Percentiles rank a stretch among this genome's conserved stretches.
Conservation (phyloP, 2,329 filamentous ascomycete genomes). For the Talaromyces islandicus region DNA sequence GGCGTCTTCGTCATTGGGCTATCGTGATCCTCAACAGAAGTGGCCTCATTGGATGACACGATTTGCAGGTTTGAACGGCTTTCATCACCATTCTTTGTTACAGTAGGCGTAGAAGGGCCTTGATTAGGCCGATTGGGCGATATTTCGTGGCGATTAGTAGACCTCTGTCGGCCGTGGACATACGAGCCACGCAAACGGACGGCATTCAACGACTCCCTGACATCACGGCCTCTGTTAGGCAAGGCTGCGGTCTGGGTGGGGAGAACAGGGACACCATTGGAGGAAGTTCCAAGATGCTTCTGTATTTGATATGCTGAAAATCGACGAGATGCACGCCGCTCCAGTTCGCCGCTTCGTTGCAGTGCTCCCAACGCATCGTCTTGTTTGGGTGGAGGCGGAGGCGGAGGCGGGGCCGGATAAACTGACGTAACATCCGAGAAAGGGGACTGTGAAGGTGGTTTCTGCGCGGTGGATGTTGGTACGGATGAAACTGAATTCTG, state of each 20-base stretch:
- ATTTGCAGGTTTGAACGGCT: constrained; percentile 30
- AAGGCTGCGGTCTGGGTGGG: constrained; percentile 49
- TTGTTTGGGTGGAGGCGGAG: constrained; percentile 73
- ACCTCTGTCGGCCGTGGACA: constrained; percentile 47
- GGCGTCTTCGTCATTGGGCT: constrained; percentile 53
- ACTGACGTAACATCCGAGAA: constrained; percentile 51
- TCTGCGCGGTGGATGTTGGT: constrained; percentile 72
- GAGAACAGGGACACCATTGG: constrained; percentile 79
- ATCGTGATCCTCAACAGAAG: constrained; percentile 22
- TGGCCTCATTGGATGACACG: constrained; percentile 17
- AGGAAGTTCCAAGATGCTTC: constrained; percentile 77
- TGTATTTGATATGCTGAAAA: constrained; percentile 97
- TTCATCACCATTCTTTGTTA: constrained; percentile 57
- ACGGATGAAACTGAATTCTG: constrained; percentile 17
- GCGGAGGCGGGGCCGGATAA: constrained; percentile 67
- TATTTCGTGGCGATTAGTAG: constrained; percentile 50
- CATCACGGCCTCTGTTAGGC: constrained; percentile 71
- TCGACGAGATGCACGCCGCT: constrained; percentile 82
- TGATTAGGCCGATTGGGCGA: constrained; percentile 53
- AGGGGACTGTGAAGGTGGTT: constrained; percentile 66
- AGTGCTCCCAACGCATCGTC: constrained; percentile 86
- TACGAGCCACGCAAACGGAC: constrained; percentile 56
- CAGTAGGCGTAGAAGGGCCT: constrained; percentile 40
- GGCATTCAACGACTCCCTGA: constrained; percentile 75
- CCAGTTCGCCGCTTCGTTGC: constrained; percentile 85